Conservation (phyloP, 495 filamentous ascomycete genomes). For the Neurospora sp. region DNA sequence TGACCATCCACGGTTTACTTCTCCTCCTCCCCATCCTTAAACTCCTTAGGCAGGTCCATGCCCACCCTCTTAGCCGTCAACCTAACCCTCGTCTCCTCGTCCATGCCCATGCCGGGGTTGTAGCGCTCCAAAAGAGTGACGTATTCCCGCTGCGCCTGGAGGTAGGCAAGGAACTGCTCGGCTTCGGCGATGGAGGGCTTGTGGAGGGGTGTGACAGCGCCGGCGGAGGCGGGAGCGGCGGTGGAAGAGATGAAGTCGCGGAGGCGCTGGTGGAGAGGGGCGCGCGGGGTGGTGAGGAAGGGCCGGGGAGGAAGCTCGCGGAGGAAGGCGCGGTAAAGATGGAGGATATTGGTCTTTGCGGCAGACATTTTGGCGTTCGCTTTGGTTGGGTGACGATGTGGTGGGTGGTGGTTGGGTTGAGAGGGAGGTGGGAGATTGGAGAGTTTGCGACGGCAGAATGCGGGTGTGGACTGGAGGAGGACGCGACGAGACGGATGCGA, state of each 20-base stretch:
- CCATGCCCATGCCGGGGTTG: slow-evolving; percentile 79
- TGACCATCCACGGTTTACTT: background rate
- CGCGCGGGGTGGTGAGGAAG: slow-evolving; percentile 40
- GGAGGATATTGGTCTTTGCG: slow-evolving; percentile 44
- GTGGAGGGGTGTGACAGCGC: background rate
- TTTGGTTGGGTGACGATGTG: background rate
- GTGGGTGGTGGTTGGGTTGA: background rate
- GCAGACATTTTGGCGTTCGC: slow-evolving; percentile 8
- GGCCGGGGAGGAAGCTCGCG: slow-evolving; percentile 75
- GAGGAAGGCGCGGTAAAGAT: slow-evolving; percentile 81
- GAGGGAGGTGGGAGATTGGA: background rate
- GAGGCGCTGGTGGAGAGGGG: slow-evolving; percentile 50
- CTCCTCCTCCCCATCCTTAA: slow-evolving; percentile 8
- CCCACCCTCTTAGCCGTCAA: slow-evolving; percentile 82
- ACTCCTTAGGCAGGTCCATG: slow-evolving; percentile 67
- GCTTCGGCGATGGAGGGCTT: slow-evolving; percentile 42
- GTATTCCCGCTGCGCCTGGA: slow-evolving; percentile 75
- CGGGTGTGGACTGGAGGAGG: background rate
- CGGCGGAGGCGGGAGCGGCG: slow-evolving; percentile 7
- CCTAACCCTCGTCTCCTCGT: slow-evolving; percentile 73
- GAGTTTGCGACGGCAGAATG: background rate
- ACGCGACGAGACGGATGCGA: background rate
- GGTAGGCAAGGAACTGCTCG: slow-evolving; percentile 69
- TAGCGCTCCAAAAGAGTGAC: slow-evolving; percentile 74
- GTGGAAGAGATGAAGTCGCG: slow-evolving; percentile 40